A percentile compares a stretch with the other conserved stretches of the same genome.
Conservation (phyloP, 345 rosid species). For the Gossypium arboreum region DNA sequence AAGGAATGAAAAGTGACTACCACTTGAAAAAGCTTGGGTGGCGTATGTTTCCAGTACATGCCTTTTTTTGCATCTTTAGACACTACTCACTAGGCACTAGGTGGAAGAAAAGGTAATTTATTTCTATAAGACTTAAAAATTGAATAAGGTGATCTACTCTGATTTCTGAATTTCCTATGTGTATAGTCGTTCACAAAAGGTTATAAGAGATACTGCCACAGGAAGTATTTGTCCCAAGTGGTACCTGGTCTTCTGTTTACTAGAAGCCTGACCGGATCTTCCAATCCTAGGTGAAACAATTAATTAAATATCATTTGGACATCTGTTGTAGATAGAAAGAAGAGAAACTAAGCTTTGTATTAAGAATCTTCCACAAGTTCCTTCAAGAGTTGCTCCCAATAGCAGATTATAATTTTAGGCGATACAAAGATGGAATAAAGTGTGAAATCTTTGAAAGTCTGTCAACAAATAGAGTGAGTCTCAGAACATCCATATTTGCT, state of each 20-base stretch:
- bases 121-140: neutral
- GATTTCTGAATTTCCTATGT: neutral
- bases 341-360: neutral
- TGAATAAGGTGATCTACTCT: neutral
- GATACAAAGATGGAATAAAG: neutral
- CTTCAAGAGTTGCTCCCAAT: neutral
- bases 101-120: neutral
- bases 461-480: neutral
- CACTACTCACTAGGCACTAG: neutral
- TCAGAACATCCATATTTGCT: neutral
- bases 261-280: neutral
- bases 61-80: neutral
- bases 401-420: constrained; percentile 3
- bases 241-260: neutral
- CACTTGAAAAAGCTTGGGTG: neutral
- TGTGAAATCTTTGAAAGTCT: neutral
- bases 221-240: neutral
- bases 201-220: neutral
- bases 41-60: neutral
- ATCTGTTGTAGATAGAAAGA: neutral
- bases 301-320: neutral
- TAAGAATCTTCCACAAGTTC: neutral
- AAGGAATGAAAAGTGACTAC: neutral
- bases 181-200: neutral
- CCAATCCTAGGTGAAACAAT: neutral